Conservation (phyloP, 208 protist genomes). For the Leishmania amazonensis region DNA sequence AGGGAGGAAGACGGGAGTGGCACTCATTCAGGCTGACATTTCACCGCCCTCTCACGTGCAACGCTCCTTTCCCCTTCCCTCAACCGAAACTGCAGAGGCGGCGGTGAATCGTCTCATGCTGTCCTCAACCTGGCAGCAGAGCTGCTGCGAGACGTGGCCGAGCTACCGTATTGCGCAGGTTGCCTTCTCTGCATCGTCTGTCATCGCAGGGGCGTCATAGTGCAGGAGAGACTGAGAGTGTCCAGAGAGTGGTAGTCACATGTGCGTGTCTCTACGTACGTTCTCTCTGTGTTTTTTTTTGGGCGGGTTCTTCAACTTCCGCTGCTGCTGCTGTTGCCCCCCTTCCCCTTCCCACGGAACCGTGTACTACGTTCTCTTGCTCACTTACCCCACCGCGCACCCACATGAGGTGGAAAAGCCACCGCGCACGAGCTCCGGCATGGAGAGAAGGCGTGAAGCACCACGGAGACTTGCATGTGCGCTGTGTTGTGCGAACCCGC, state of each 20-base stretch:
- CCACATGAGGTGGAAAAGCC: not conserved
- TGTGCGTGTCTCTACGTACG: not conserved
- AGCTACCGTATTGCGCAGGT: conserved; percentile 37
- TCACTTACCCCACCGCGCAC: not conserved
- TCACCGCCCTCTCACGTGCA: conserved; percentile 21
- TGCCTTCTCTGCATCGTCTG: conserved; percentile 31
- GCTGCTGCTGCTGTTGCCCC: not conserved
- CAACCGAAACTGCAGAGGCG: conserved; percentile 42
- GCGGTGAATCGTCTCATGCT: conserved; percentile 29
- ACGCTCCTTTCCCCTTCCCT: conserved; percentile 38
- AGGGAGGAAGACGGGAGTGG: conserved; percentile 33
- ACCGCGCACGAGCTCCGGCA: not conserved
- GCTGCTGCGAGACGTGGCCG: conserved; percentile 33
- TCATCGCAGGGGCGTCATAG: not conserved
- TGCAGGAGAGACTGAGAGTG: not conserved
- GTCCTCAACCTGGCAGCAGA: conserved; percentile 38
- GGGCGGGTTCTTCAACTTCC: not conserved
- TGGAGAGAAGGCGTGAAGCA: not conserved
- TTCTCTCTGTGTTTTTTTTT: not conserved
- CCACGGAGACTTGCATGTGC: not conserved
- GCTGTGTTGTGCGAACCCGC: not conserved
- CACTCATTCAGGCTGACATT: conserved; percentile 77
- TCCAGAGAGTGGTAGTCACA: not conserved
- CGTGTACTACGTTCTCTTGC: not conserved
- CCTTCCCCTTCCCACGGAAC: not conserved